phyloP scores from a whole-genome alignment of 164 flowering plant species.

The Vitis amurensis region DNA sequence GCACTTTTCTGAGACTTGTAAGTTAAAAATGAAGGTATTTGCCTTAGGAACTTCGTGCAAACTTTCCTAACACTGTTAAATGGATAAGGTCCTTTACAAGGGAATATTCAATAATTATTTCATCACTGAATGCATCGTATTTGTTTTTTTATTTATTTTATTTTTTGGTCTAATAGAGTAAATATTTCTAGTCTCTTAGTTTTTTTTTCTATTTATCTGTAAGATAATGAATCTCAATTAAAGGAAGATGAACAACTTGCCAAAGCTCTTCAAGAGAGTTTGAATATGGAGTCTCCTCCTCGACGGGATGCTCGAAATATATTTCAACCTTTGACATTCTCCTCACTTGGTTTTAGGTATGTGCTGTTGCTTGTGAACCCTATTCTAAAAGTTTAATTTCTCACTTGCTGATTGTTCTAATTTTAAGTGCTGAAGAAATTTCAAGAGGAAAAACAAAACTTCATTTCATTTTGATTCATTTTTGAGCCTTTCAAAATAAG shows the following conservation, averaged over 20 bases:
- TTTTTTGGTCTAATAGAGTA: no score
- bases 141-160: no score
- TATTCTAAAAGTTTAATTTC: no score
- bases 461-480: not conserved
- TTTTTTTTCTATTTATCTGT: not conserved
- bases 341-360: slow-evolving; percentile 50
- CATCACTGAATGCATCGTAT: no score
- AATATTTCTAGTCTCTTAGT: no score
- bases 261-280: slow-evolving; percentile 68
- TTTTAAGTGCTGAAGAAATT: not conserved
- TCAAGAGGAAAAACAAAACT: not conserved
- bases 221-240: slow-evolving; percentile 28
- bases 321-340: slow-evolving; percentile 29
- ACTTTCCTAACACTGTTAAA: not conserved
- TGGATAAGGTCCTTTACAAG: not conserved
- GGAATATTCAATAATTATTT: not conserved
- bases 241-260: slow-evolving; percentile 78
- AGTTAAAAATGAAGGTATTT: no score
- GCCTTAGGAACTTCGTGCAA: not conserved
- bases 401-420: no score
- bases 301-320: slow-evolving; percentile 35
- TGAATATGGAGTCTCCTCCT: slow-evolving; percentile 52
- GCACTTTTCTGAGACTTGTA: no score
- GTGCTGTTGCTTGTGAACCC: not conserved
- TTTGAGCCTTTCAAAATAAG: no score